Evolutionary conservation across 2,329 filamentous ascomycete species (phyloP).

Genomic region (Sporothrix humicola): DNA sequence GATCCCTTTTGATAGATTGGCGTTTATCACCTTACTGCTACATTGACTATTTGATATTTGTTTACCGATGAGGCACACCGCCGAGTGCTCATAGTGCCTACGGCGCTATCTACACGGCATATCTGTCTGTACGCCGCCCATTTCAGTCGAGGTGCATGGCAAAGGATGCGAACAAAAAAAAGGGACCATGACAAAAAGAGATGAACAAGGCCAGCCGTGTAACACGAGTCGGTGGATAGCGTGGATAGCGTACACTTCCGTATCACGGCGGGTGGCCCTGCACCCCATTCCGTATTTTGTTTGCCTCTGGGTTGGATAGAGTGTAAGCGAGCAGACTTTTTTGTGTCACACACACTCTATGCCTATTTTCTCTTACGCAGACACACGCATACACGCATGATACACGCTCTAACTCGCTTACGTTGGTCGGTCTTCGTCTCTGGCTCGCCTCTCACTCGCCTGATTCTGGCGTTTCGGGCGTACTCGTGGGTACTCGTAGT

Average conservation of each 20-base stretch:
- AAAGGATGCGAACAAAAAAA: not conserved
- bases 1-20: too few relatives aligned
- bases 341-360: not conserved
- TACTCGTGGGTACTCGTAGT: too few relatives aligned
- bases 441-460: slow-evolving; percentile 4
- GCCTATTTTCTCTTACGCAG: not conserved
- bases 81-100: slow-evolving; percentile 36
- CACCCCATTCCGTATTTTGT: slow-evolving; percentile 9
- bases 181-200: not conserved
- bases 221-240: slow-evolving; percentile 27
- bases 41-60: slow-evolving; percentile 33
- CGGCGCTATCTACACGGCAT: not conserved
- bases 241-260: slow-evolving; percentile 21
- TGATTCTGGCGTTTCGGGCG: not conserved
- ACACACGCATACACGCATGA: too few relatives aligned
- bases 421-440: not conserved
- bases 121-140: not conserved
- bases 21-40: too few relatives aligned
- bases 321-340: slow-evolving; percentile 21
- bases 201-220: slow-evolving; percentile 22
- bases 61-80: slow-evolving; percentile 38
- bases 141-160: not conserved
- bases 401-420: not conserved
- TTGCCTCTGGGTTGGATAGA: slow-evolving; percentile 8
- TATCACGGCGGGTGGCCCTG: slow-evolving; percentile 8